Conservation (phyloP, 2,329 filamentous ascomycete species). For the Aspergillus sp. region DNA sequence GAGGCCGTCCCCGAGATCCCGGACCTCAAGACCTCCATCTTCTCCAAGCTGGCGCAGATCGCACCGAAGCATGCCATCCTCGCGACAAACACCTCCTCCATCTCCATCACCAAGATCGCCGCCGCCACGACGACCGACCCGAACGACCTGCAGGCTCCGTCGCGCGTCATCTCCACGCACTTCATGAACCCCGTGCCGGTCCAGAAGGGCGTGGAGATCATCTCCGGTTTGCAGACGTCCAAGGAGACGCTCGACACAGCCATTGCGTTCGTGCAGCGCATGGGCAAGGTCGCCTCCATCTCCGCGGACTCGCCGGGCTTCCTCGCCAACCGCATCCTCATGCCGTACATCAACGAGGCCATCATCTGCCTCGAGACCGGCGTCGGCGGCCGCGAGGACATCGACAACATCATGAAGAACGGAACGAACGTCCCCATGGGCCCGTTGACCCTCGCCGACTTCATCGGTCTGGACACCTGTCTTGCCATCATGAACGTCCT, state of each 20-base stretch:
- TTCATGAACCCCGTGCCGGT: conserved; percentile 99
- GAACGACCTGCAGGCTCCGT: conserved; percentile 75
- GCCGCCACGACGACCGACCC: conserved; percentile 78
- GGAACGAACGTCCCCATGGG: conserved; percentile 99
- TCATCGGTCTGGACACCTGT: conserved; percentile 95
- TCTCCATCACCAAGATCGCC: conserved; percentile 94
- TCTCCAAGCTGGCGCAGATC: conserved; percentile 75
- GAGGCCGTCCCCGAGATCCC: conserved; percentile 95
- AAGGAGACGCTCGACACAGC: conserved; percentile 77
- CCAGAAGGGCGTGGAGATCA: conserved; percentile 97
- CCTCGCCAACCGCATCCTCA: conserved; percentile 91
- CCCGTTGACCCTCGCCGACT: conserved; percentile 87
- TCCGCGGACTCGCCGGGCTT: conserved; percentile 92
- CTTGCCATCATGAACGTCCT: conserved; percentile 96
- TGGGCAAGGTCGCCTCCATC: conserved; percentile 88
- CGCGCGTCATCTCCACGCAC: conserved; percentile 89
- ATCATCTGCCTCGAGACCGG: conserved; percentile 94
- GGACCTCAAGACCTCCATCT: conserved; percentile 83
- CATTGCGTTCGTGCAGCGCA: conserved; percentile 79
- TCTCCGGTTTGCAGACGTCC: conserved; percentile 89
- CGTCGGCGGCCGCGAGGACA: conserved; percentile 83
- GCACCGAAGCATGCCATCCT: conserved; percentile 83
- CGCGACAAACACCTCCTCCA: conserved; percentile 97
- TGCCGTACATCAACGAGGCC: conserved; percentile 99
- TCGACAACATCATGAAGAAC: conserved; percentile 98